Evolutionary conservation across 2,329 filamentous ascomycete species (phyloP).

Genomic region (Aspergillus melleus): DNA sequence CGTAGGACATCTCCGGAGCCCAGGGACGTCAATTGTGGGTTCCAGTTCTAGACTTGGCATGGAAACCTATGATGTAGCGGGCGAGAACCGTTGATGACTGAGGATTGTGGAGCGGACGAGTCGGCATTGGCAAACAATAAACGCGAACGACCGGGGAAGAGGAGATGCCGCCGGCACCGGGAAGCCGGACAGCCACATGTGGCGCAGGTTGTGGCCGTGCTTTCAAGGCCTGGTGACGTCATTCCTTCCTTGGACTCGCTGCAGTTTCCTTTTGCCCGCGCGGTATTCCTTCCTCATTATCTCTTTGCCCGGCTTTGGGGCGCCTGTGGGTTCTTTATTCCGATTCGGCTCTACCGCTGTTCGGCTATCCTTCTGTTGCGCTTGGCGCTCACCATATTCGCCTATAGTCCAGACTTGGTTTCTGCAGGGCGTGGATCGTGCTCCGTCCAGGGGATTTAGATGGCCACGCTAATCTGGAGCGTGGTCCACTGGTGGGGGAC

Average conservation of each 20-base stretch:
- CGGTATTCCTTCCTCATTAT: neutral
- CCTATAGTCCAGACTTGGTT: too few relatives aligned
- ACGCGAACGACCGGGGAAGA: too few relatives aligned
- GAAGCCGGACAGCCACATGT: neutral
- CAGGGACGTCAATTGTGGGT: neutral
- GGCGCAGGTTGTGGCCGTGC: neutral
- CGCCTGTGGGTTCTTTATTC: too few relatives aligned
- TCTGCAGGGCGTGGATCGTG: too few relatives aligned
- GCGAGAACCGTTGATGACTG: neutral
- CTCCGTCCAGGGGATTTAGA: too few relatives aligned
- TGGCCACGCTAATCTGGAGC: too few relatives aligned
- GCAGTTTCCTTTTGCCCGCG: neutral
- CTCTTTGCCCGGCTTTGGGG: neutral
- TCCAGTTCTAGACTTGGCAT: neutral
- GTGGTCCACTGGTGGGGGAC: too few relatives aligned
- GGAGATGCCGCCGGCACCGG: too few relatives aligned
- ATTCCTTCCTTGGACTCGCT: neutral
- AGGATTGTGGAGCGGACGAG: neutral
- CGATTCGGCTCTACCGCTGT: too few relatives aligned
- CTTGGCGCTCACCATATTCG: too few relatives aligned
- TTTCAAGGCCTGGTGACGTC: neutral
- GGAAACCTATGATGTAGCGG: neutral
- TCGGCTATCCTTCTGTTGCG: too few relatives aligned
- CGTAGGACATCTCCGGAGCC: neutral
- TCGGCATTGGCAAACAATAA: neutral